Evolutionary conservation across 176 grass and related monocot species (phyloP).

Genomic region (Neostapfia colusana): DNA sequence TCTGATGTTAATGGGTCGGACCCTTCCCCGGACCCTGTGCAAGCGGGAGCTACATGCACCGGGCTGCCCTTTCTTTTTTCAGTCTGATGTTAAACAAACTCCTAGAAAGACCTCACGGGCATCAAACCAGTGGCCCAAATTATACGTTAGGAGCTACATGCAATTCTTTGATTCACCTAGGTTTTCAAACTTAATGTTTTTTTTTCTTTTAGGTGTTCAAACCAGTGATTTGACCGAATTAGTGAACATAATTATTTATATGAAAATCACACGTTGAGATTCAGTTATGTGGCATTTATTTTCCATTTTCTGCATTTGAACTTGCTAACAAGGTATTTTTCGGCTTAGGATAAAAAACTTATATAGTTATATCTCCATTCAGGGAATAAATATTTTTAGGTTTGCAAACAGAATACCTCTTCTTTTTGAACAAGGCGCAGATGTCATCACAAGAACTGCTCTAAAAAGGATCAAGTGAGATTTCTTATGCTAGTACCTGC

Average conservation of each 20-base stretch:
- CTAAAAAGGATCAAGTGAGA: slow-evolving; percentile 80
- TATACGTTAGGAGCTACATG: not conserved
- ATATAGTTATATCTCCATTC: slow-evolving; percentile 12
- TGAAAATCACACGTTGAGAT: slow-evolving; percentile 12
- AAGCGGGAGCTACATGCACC: too few relatives aligned
- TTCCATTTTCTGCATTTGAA: slow-evolving; percentile 23
- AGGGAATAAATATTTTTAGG: slow-evolving; percentile 95
- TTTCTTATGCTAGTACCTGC: slow-evolving; percentile 26
- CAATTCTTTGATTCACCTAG: not conserved
- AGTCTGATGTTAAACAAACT: slow-evolving; percentile 25
- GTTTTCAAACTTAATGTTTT: too few relatives aligned
- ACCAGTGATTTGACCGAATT: too few relatives aligned
- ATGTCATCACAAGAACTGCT: slow-evolving; percentile 98
- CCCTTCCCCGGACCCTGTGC: too few relatives aligned
- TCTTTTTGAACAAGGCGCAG: slow-evolving; percentile 96
- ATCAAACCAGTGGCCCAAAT: slow-evolving; percentile 10
- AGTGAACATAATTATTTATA: slow-evolving; percentile 34
- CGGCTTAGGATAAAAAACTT: slow-evolving; percentile 12
- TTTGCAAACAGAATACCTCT: slow-evolving; percentile 98
- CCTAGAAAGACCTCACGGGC: not conserved
- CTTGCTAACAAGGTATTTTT: slow-evolving; percentile 20
- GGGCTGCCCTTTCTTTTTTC: too few relatives aligned
- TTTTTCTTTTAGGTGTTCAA: too few relatives aligned
- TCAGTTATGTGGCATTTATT: not conserved
- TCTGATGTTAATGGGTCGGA: slow-evolving; percentile 24